Base-by-base conservation (phyloP, 2,329 filamentous ascomycete genomes). In the Emericellopsis atlantica region DNA sequence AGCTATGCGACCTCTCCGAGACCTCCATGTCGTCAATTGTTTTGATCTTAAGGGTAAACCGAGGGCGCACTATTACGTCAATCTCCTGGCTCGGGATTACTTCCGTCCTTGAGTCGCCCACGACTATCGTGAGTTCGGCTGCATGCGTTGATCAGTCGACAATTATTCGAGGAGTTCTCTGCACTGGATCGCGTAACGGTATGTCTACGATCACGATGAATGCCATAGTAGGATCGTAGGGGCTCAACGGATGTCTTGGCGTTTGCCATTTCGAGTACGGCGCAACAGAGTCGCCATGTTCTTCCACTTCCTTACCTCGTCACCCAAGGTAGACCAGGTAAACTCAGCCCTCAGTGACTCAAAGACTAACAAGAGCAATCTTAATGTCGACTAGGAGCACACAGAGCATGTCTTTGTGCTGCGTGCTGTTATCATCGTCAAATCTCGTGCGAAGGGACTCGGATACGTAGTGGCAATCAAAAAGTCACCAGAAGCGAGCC, bases 331-430 rank as follows among this genome's bases (percentile, higher is more conserved):
- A 4, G 56, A 46, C 54, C 54, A 61, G 31, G 54, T 57, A 32
- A 61, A 59, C 46, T 61, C 58, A 2, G 57, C 58, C 51, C 59
- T 61, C 40, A 61, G 36, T 4, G 57, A 56, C 2, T 53, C 53
- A 16, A 60, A 52, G n/a, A 58, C 52, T n/a, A 8, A 51, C 44
- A 37, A 54, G 45, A 2, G 53, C 51, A 8, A 59, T 42, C 2
- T 58, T 58, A 6, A 61, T 36, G 7, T 55, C 56, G 3, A 46
- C 42, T 1, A 61, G 48, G 18, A 61, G 49, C 9, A 51, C 56
- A 32, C 57, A 60, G 2, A 60, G 46, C 46, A 59, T 46, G 12
- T 56, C 40, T 40, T 56, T 59, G 42, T 59, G 46, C 8, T 43
- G 40, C 12, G 57, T 48, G 10, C 38, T 53, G 41, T 59, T 49